These are phyloP conservation scores for Nicotiana tabacum DNA, from an alignment of 257 asterid species.

Conservation along the genomic window DNA sequence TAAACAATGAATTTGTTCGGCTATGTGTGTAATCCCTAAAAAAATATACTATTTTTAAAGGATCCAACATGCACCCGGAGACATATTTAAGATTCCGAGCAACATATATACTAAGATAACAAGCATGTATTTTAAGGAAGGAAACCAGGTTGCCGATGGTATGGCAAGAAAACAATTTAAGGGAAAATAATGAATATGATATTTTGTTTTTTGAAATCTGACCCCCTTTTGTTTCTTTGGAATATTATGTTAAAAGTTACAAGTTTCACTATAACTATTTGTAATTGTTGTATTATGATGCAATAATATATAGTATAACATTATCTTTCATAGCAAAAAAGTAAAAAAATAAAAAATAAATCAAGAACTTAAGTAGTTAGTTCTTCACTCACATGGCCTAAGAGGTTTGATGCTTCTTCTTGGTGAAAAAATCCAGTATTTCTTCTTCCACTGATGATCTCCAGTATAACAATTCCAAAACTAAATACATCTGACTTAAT, in stretches of 20 bases:
- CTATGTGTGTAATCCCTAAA: too few species aligned
- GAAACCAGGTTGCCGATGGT: not conserved
- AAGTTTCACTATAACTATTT: too few species aligned
- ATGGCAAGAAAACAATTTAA: not conserved
- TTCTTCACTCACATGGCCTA: too few species aligned
- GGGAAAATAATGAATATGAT: not conserved
- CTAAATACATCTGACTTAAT: constrained; percentile 6
- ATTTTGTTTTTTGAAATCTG: not conserved
- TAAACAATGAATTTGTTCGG: too few species aligned
- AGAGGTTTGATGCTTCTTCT: not conserved
- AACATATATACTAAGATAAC: too few species aligned
- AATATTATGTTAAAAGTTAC: too few species aligned
- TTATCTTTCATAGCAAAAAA: too few species aligned
- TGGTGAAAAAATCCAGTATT: constrained; percentile 2
- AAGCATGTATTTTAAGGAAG: not conserved
- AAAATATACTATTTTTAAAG: too few species aligned
- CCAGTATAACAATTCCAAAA: constrained; percentile 4
- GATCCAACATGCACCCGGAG: too few species aligned
- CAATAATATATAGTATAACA: too few species aligned
- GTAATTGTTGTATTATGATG: not conserved
- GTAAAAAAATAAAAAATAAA: not conserved
- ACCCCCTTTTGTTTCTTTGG: not conserved
- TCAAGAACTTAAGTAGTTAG: not conserved
- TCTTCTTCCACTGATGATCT: not conserved
- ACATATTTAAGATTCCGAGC: too few species aligned